Evolutionary conservation across 2,329 filamentous ascomycete species (phyloP).

Genomic region (Fusarium devonianum): DNA sequence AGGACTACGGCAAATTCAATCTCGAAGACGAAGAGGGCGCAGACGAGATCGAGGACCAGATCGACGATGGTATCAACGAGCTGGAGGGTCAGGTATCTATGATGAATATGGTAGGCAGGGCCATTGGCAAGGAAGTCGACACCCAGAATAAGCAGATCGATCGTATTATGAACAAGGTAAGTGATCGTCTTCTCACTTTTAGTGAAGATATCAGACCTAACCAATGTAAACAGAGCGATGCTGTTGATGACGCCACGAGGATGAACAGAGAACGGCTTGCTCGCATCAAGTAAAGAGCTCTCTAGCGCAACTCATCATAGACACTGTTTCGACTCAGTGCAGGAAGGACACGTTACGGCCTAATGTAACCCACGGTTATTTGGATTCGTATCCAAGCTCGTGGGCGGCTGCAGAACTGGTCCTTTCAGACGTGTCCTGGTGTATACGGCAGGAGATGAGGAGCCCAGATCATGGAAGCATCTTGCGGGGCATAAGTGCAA

Average conservation of each 20-base stretch:
- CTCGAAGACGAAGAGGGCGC: constrained; percentile 73
- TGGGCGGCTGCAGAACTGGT: constrained; percentile 1
- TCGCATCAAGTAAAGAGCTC: constrained; percentile 56
- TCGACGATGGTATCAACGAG: constrained; percentile 68
- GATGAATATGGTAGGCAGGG: constrained; percentile 75
- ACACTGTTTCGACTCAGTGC: constrained; percentile 3
- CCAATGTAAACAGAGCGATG: constrained; percentile 70
- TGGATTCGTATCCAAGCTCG: background rate
- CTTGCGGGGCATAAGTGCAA: constrained; percentile 5
- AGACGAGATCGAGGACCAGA: constrained; percentile 56
- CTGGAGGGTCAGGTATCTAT: constrained; percentile 74
- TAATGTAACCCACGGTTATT: constrained; percentile 13
- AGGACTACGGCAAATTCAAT: constrained; percentile 69
- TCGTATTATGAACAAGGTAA: constrained; percentile 78
- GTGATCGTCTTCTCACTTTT: constrained; percentile 23
- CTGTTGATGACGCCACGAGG: constrained; percentile 80
- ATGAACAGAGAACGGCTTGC: constrained; percentile 78
- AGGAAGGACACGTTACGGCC: constrained; percentile 4
- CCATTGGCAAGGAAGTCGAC: constrained; percentile 78
- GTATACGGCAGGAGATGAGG: constrained; percentile 2
- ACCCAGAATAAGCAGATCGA: constrained; percentile 78
- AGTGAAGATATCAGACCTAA: constrained; percentile 39
- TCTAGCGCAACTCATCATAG: constrained; percentile 8
- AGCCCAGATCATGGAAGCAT: background rate
- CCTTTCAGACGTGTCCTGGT: constrained; percentile 6